Conservation (phyloP, 805 yeast genomes). For the Yamadazyma sp. region DNA sequence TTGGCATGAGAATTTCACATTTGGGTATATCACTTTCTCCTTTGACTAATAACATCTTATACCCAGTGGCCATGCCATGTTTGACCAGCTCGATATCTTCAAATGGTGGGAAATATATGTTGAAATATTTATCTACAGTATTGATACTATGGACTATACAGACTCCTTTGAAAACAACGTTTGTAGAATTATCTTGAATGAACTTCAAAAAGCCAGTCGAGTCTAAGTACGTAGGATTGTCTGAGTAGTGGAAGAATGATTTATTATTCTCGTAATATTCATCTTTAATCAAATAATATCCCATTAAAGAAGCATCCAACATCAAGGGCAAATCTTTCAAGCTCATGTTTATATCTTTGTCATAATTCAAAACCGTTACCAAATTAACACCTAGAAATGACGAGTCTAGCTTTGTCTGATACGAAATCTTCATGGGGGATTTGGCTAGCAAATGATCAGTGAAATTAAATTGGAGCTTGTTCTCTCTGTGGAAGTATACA, state of each 20-base stretch:
- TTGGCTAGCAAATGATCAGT: slow-evolving; percentile 18
- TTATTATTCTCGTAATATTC: slow-evolving; percentile 19
- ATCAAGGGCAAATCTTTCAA: slow-evolving; percentile 22
- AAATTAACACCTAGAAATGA: slow-evolving; percentile 20
- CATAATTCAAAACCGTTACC: slow-evolving; percentile 23
- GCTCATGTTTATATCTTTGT: slow-evolving; percentile 15
- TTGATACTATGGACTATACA: slow-evolving; percentile 69
- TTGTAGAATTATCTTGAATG: slow-evolving; percentile 7
- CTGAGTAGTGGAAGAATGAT: slow-evolving; percentile 17
- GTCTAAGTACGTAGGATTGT: slow-evolving; percentile 19
- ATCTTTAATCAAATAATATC: slow-evolving; percentile 28
- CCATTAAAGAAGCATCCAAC: slow-evolving; percentile 44
- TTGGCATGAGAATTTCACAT: slow-evolving; percentile 44
- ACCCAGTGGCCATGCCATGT: slow-evolving; percentile 18
- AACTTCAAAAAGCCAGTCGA: slow-evolving; percentile 13
- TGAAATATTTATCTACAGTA: slow-evolving; percentile 32
- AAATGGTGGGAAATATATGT: slow-evolving; percentile 54
- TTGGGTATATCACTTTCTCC: slow-evolving; percentile 68
- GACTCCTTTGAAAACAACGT: slow-evolving; percentile 43
- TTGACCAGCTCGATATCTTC: slow-evolving; percentile 8
- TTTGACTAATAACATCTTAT: slow-evolving; percentile 46
- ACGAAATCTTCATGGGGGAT: slow-evolving; percentile 28
- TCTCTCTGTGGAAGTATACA: slow-evolving; percentile 49
- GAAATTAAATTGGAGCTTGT: slow-evolving; percentile 19
- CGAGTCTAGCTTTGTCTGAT: slow-evolving; percentile 14